Percentiles rank a stretch among this genome's conserved stretches.
These are phyloP conservation scores for Penicillium cosmopolitanum DNA, from an alignment of 495 filamentous ascomycete genomes.

Conservation along the genomic window DNA sequence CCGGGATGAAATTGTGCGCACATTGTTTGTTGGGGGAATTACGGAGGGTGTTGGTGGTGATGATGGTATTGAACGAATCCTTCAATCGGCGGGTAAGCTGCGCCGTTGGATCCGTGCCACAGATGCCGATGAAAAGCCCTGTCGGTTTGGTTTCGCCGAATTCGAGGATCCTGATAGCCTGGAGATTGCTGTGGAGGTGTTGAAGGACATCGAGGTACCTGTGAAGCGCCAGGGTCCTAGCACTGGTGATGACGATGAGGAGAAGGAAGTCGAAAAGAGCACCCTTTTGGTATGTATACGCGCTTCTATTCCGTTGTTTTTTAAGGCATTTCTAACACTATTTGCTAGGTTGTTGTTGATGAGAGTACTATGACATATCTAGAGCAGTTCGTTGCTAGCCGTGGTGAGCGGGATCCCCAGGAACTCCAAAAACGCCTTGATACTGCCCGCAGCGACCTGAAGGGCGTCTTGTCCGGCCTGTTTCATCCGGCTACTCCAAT, in stretches of 20 bases:
- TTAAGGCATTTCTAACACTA: constrained; percentile 18
- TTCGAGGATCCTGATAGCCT: constrained; percentile 93
- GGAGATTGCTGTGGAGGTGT: constrained; percentile 80
- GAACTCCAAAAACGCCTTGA: constrained; percentile 69
- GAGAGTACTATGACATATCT: constrained; percentile 77
- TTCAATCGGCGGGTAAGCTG: constrained; percentile 76
- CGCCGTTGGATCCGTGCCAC: constrained; percentile 83
- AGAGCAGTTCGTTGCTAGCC: constrained; percentile 72
- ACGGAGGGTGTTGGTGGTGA: constrained; percentile 77
- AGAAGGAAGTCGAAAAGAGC: constrained; percentile 67
- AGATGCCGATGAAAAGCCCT: constrained; percentile 81
- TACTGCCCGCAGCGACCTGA: constrained; percentile 65
- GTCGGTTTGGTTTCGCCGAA: constrained; percentile 94
- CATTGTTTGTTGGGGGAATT: constrained; percentile 87
- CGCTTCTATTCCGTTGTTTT: background rate
- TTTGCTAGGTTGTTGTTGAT: constrained; percentile 70
- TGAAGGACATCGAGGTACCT: constrained; percentile 86
- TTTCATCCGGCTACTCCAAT: constrained; percentile 64
- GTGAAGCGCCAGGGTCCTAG: constrained; percentile 65
- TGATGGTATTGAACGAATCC: constrained; percentile 79
- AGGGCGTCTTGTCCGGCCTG: constrained; percentile 68
- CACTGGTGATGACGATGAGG: constrained; percentile 53
- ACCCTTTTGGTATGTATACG: constrained; percentile 59
- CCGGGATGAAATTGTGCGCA: constrained; percentile 85
- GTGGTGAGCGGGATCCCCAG: constrained; percentile 66